These are phyloP conservation scores for Solanum chacoense DNA, from an alignment of 305 asterid genomes.

Conservation along the genomic window DNA sequence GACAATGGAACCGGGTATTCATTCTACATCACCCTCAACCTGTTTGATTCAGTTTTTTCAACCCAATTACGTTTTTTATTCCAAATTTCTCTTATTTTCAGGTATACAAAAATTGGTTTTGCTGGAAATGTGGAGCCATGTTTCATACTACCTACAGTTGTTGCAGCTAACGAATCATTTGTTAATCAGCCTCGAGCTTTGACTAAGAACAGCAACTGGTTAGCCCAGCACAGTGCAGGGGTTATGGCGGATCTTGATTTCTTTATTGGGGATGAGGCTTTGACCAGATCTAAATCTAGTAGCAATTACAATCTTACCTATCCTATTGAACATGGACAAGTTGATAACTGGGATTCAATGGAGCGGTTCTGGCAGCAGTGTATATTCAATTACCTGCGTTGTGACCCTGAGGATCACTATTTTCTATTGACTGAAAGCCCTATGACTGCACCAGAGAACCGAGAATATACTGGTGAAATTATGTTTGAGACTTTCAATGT, in stretches of 20 bases:
- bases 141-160: constrained; percentile 71
- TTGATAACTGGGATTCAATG: constrained; percentile 87
- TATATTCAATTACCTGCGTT: constrained; percentile 63
- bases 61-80: not conserved
- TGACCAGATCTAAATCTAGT: constrained; percentile 56
- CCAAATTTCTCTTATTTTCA: constrained; percentile 11
- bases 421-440: constrained; percentile 87
- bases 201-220: constrained; percentile 51
- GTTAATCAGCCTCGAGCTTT: constrained; percentile 52
- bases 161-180: constrained; percentile 63
- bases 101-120: constrained; percentile 87
- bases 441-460: constrained; percentile 77
- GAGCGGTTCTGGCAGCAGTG: constrained; percentile 96
- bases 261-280: constrained; percentile 75
- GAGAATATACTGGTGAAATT: constrained; percentile 84
- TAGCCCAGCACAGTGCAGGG: constrained; percentile 79
- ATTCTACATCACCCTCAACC: not conserved
- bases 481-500: constrained; percentile 92
- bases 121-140: constrained; percentile 91
- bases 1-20: constrained; percentile 85
- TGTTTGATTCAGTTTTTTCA: constrained; percentile 22
- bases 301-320: constrained; percentile 44
- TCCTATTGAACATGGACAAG: constrained; percentile 87
- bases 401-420: constrained; percentile 95
- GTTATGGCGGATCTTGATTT: constrained; percentile 94